These are phyloP conservation scores for Adansonia grandidieri DNA, from an alignment of 441 rosid species.

Conservation along the genomic window DNA sequence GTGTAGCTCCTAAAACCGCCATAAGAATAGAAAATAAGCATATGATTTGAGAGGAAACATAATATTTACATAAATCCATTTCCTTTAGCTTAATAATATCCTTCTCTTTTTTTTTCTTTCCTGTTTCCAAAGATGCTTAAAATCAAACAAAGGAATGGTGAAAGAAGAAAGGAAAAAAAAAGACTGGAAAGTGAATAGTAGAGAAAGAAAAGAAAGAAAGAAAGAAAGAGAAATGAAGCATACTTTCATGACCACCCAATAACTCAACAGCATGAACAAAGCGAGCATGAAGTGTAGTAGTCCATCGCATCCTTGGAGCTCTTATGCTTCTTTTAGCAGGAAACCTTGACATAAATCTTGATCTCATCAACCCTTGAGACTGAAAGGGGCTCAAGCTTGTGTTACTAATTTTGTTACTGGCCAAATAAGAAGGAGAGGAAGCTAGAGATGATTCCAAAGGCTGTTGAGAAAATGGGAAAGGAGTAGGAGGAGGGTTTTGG, in stretches of 20 bases:
- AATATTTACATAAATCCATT: conserved; percentile 14
- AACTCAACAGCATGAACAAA: conserved; percentile 96
- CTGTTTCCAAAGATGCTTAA: conserved; percentile 24
- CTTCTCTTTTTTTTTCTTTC: not conserved
- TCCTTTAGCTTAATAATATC: conserved; percentile 12
- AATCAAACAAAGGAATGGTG: conserved; percentile 20
- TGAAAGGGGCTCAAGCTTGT: conserved; percentile 43
- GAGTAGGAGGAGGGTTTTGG: conserved; percentile 56
- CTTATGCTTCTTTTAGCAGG: conserved; percentile 87
- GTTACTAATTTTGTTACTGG: conserved; percentile 32
- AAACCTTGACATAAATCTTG: conserved; percentile 76
- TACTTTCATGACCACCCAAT: conserved; percentile 99
- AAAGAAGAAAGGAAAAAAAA: conserved; percentile 4
- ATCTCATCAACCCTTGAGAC: conserved; percentile 61
- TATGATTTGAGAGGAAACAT: not conserved
- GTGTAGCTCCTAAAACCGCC: conserved; percentile 80
- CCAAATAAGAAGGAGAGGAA: conserved; percentile 40
- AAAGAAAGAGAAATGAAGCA: conserved; percentile 33
- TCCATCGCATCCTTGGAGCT: conserved; percentile 99
- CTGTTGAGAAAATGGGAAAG: conserved; percentile 67
- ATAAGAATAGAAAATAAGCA: conserved; percentile 23
- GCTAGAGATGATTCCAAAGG: conserved; percentile 44
- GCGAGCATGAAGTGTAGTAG: conserved; percentile 93
- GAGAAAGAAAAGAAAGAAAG: conserved; percentile 25
- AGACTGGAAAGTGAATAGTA: not conserved